Base-by-base conservation (phyloP, 106 monocot species). In the Allium sativum region DNA sequence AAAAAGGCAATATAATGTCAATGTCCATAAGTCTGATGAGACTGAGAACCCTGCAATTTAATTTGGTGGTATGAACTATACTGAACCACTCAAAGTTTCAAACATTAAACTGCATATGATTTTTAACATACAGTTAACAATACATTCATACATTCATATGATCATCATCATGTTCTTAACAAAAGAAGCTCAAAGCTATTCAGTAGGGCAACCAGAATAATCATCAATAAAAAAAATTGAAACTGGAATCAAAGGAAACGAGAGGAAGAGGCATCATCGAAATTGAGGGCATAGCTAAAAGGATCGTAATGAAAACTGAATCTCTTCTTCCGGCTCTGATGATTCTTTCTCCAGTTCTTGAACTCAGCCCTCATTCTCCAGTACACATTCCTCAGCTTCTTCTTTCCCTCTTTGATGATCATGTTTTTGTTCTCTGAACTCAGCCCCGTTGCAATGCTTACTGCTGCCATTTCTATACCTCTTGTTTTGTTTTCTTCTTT, bases 241-340 rank as follows among this genome's bases (percentile, higher is more conserved):
- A 65, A n/a, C 19, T 4, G 0, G 4, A 54, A 9, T 13, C n/a
- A 48, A 52, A 42, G 53, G 66, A 53, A 56, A 11, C 12, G n/a
- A 14, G 18, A 58, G 15, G 57, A 40, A 1, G 40, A 40, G 17
- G 41, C 59, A 6, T 70, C 70, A 18, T 70, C 70, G 20, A 70
- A 70, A 44, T 70, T 70, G 41, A 70, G 70, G 44, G 61, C 61
- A 20, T 70, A 70, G 52, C 70, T 70, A 44, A 70, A 70, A 18
- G 70, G 61, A 70, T 70, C 70, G 9, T 70, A 70, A 10, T 44
- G 61, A 53, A 52, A 70, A 44, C 70, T 70, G 18, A 70, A 61
- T 15, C 61, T 21, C 61, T 61, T 42, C 40, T 57, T 18, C 44
- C 11, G 9, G 42, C 3, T 16, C 46, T 14, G 9, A 9, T 40